phyloP scores from a whole-genome alignment of 495 filamentous ascomycete genomes.

The Penicillium macrosclerotiorum region DNA sequence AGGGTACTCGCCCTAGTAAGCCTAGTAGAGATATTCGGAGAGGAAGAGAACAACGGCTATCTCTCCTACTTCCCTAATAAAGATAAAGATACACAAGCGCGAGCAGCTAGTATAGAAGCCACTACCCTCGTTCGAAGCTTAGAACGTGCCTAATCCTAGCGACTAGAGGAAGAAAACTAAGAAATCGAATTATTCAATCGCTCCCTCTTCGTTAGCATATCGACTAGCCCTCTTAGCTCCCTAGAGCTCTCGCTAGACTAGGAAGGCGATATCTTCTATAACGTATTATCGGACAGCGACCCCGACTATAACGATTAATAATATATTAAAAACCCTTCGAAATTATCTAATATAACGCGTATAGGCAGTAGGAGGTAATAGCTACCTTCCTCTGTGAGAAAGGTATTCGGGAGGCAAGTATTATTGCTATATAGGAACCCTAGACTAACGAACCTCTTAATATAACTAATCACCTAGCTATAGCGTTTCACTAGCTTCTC shows the following conservation, averaged over 20 bases:
- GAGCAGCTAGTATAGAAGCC: too few species aligned
- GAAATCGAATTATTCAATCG: too few species aligned
- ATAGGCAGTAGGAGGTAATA: conserved; percentile 5
- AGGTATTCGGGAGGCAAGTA: not conserved
- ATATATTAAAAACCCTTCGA: not conserved
- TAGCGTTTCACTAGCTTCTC: conserved; percentile 1
- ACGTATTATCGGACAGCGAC: not conserved
- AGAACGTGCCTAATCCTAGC: too few species aligned
- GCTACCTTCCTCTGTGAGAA: conserved; percentile 8
- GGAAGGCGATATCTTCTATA: not conserved
- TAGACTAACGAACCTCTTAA: not conserved
- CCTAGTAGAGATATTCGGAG: not conserved
- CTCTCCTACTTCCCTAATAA: not conserved
- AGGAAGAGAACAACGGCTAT: not conserved
- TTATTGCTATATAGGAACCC: conserved; percentile 3
- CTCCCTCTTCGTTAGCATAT: too few species aligned
- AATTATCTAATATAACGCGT: conserved; percentile 9
- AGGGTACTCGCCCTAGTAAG: not conserved
- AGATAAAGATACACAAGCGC: too few species aligned
- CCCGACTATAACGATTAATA: not conserved
- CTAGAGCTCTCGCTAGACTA: conserved; percentile 1
- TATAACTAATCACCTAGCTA: conserved; percentile 4
- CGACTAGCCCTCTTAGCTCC: too few species aligned
- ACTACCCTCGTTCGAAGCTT: too few species aligned
- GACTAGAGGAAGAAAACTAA: too few species aligned